Evolutionary conservation across 1,284 basidiomycete species (phyloP), one percentile per base, ranked within the genome.

Genomic region (Leccinum angustisporum): DNA sequence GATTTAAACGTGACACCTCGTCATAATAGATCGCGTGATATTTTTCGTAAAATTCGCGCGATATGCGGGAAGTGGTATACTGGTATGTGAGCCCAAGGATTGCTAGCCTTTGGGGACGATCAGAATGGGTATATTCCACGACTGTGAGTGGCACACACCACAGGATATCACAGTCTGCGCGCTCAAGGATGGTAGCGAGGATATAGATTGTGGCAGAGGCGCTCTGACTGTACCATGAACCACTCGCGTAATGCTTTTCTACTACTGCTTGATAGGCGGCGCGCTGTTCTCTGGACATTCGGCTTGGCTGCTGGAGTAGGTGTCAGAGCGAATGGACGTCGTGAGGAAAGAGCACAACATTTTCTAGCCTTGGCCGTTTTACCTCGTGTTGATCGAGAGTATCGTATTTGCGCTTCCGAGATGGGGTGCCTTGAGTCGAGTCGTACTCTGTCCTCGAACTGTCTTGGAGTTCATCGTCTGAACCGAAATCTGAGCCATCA

Each of bases 1-100:
- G 87, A 74, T 94, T 96, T 54, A 98, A 83, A 10, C 95, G 89
- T 2, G 87, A 90, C 46, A 97, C 96, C 78, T 98, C 95, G 75
- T 97, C 94, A 60, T 87, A 78, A 73, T 92, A 95, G 56, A 94
- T 80, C 2, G 81, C 73, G 59, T 95, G 90, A 70, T 88, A 91
- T 64, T 80, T 82, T 66, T 98, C 94, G 77, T 99, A 99, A 54
- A 83, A 83, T 34, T 89, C 86, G 56, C 94, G 86, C 65, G 96
- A 92, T 79, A 98, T 95, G 68, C 90, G 87, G 54, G 92, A 88
- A 14, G 92, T 86, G 34, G 86, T 85, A 76, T 98, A 99, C 79
- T 99, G 97, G 71, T 89, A 89, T 10, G 97, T 98, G 25, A 98
- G 82, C 21, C 95, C 95, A 54, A 99, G 83, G 63, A 99, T 95